Base-by-base conservation (phyloP, 192 early-diverging fungal species). In the Coemansia umbellata region DNA sequence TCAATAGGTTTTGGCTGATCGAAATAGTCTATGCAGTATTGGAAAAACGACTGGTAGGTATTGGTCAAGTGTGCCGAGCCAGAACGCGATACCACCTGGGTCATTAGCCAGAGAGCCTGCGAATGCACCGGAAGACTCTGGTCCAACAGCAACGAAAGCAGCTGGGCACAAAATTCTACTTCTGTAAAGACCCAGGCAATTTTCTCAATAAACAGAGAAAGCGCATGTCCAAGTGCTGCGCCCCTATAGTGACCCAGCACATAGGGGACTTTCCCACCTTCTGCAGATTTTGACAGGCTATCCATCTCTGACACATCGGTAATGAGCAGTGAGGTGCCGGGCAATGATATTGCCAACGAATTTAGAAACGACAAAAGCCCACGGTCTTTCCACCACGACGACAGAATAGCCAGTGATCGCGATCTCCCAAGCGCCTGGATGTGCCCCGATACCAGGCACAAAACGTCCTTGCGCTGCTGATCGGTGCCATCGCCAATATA, bases 241-340 rank as follows among this genome's bases (percentile, higher is more conserved):
- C 27, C 47, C 11, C 71, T 40, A 11, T 63, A 74, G 17, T 36
- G 26, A 4, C 58, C 64, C 18, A 67, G 53, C 7, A 74, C 56
- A 22, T 55, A 66, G 13, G 32, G 24, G 5, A 50, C 64, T 22
- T 32, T 27, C 7, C 41, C 31, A 1, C 18, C 13, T 3, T 52
- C 47, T 1, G 49, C n/a, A 1, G 30, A 30, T 2, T 17, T 18
- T 23, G 23, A 6, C 27, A 27, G 23, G 18, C 6, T 10, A 9
- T 24, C 8, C 9, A 15, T 4, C 13, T 50, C 39, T 2, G 52
- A 6, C 3, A 58, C 43, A 3, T 66, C 69, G 9, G 50, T 17
- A 2, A 60, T 51, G 17, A 74, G 56, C 39, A 74, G 37, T 5
- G 71, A 53, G 3, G 71, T 74, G 0, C 71, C 71, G 0, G 71